Evolutionary conservation across 768 basidiomycete species (phyloP).

Genomic region (Chalciporus pseudorubinellus): DNA sequence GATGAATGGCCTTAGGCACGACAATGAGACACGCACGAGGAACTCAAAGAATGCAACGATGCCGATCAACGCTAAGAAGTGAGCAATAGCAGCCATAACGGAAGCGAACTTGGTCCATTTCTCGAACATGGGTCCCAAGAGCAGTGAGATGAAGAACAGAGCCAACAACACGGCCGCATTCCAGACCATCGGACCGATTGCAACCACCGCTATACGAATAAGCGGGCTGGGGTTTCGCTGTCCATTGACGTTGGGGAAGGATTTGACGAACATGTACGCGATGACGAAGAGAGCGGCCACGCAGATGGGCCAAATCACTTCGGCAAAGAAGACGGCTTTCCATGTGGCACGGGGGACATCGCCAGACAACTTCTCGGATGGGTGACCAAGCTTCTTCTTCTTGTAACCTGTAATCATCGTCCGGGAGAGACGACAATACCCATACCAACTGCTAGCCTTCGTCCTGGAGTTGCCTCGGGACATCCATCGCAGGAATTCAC

Average conservation of each 20-base stretch:
- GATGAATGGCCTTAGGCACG: conserved; percentile 33
- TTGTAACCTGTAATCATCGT: conserved; percentile 99
- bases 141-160: conserved; percentile 89
- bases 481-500: conserved; percentile 99
- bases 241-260: conserved; percentile 70
- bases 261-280: conserved; percentile 92
- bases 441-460: conserved; percentile 98
- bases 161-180: conserved; percentile 84
- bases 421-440: conserved; percentile 94
- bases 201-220: conserved; percentile 83
- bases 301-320: conserved; percentile 79
- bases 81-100: conserved; percentile 90
- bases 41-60: conserved; percentile 92
- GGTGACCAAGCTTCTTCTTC: conserved; percentile 97
- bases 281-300: conserved; percentile 75
- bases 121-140: conserved; percentile 87
- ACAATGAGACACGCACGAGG: conserved; percentile 58
- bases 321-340: conserved; percentile 78
- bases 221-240: conserved; percentile 75
- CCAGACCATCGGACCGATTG: conserved; percentile 92
- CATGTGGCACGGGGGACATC: conserved; percentile 92
- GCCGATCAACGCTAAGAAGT: conserved; percentile 77
- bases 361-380: conserved; percentile 94
- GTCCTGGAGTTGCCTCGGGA: conserved; percentile 95
- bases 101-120: conserved; percentile 86